Evolutionary conservation across 2,329 filamentous ascomycete species (phyloP).

Genomic region (Mariannaea elegans): DNA sequence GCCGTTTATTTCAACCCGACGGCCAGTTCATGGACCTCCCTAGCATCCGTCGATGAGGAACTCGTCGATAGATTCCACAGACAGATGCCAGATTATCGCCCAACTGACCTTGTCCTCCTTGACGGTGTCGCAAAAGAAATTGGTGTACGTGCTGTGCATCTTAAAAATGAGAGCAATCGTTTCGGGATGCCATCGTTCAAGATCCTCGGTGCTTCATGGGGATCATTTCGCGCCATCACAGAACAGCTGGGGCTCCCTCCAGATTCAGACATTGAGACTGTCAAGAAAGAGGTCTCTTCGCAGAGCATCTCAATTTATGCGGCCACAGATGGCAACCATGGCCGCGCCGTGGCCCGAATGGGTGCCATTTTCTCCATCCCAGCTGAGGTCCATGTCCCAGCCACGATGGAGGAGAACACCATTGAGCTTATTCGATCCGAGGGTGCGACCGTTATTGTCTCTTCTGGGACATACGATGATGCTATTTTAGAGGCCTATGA

Average conservation of each 20-base stretch:
- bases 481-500: conserved; percentile 60
- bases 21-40: conserved; percentile 27
- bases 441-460: conserved; percentile 66
- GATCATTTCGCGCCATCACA: conserved; percentile 66
- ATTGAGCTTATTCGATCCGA: conserved; percentile 66
- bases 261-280: conserved; percentile 52
- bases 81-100: conserved; percentile 63
- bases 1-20: conserved; percentile 37
- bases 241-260: conserved; percentile 53
- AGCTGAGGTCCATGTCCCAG: conserved; percentile 70
- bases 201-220: conserved; percentile 82
- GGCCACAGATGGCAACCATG: conserved; percentile 81
- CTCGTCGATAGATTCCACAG: conserved; percentile 61
- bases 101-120: conserved; percentile 63
- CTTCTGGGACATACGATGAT: conserved; percentile 70
- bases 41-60: conserved; percentile 14
- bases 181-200: conserved; percentile 80
- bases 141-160: conserved; percentile 63
- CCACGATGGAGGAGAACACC: conserved; percentile 63
- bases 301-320: conserved; percentile 61
- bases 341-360: conserved; percentile 76
- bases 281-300: conserved; percentile 47
- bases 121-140: conserved; percentile 64
- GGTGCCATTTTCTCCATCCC: conserved; percentile 64
- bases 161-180: conserved; percentile 77